Conservation (phyloP, 305 asterid genomes). For the Fraxinus floribunda region DNA sequence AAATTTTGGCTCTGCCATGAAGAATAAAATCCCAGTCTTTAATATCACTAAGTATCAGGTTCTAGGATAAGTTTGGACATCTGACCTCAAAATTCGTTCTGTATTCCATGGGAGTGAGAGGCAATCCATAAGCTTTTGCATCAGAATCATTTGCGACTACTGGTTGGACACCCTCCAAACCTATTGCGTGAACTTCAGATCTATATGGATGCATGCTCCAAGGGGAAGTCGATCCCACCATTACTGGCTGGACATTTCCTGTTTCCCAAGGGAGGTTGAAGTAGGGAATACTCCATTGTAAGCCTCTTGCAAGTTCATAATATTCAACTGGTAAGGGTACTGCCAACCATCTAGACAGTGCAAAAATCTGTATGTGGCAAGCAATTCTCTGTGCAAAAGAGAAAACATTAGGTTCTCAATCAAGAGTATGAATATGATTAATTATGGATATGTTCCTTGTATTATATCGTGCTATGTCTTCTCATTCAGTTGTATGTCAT, state of each 20-base stretch:
- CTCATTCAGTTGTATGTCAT: background rate
- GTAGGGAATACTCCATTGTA: conserved; percentile 92
- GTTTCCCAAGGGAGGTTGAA: conserved; percentile 87
- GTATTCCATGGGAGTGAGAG: conserved; percentile 73
- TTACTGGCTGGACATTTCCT: conserved; percentile 26
- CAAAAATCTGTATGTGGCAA: conserved; percentile 82
- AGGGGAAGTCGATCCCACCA: conserved; percentile 61
- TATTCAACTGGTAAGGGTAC: conserved; percentile 79
- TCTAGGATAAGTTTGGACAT: background rate
- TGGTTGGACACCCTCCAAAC: conserved; percentile 35
- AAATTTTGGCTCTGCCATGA: conserved; percentile 59
- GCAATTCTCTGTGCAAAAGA: conserved; percentile 66
- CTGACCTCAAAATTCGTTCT: conserved; percentile 74
- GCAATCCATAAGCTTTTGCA: conserved; percentile 59
- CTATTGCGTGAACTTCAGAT: conserved; percentile 37
- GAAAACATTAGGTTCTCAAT: conserved; percentile 11
- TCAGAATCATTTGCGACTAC: conserved; percentile 38
- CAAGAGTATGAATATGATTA: background rate
- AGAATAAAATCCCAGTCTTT: conserved; percentile 26
- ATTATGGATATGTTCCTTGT: background rate
- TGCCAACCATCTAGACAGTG: conserved; percentile 73
- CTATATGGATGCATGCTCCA: conserved; percentile 38
- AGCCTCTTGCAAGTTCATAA: conserved; percentile 74
- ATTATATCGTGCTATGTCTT: background rate
- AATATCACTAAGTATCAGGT: background rate